phyloP scores from a whole-genome alignment of 345 rosid species.

The Salix arbutifolia region DNA sequence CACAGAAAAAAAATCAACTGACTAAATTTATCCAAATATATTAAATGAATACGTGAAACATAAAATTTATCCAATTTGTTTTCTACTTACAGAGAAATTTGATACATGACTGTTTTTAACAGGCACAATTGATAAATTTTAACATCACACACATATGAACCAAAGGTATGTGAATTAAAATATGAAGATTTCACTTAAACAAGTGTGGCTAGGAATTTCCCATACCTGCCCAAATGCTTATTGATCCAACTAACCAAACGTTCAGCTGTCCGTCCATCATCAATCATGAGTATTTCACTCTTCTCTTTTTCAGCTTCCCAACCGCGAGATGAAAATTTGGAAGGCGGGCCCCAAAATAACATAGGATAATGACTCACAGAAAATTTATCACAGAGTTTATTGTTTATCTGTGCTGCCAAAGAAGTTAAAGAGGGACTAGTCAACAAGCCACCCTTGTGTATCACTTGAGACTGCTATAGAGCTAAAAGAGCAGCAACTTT shows the following conservation, averaged over 20 bases:
- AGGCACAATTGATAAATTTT: neutral
- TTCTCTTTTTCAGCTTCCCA: conserved; percentile 65
- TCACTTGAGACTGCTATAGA: conserved; percentile 2
- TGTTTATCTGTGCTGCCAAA: conserved; percentile 91
- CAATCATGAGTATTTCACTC: conserved; percentile 48
- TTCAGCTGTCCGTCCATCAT: conserved; percentile 81
- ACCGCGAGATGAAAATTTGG: conserved; percentile 53
- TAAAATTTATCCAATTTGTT: neutral
- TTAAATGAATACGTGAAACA: neutral
- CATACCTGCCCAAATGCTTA: conserved; percentile 81
- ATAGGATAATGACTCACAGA: conserved; percentile 84
- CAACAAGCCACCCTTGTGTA: conserved; percentile 18
- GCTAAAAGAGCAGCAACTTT: neutral
- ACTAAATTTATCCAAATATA: neutral
- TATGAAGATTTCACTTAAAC: neutral
- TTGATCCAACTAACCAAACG: conserved; percentile 83
- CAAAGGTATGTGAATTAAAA: neutral
- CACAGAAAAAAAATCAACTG: neutral
- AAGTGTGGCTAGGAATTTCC: conserved; percentile 8
- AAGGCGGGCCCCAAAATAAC: conserved; percentile 83
- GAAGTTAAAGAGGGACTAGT: conserved; percentile 31
- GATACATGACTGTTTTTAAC: neutral
- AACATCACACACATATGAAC: neutral
- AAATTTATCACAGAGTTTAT: conserved; percentile 76
- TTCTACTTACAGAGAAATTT: neutral